These are phyloP conservation scores for Amphirosellinia nigrospora DNA, from an alignment of 495 filamentous ascomycete species.

Conservation along the genomic window DNA sequence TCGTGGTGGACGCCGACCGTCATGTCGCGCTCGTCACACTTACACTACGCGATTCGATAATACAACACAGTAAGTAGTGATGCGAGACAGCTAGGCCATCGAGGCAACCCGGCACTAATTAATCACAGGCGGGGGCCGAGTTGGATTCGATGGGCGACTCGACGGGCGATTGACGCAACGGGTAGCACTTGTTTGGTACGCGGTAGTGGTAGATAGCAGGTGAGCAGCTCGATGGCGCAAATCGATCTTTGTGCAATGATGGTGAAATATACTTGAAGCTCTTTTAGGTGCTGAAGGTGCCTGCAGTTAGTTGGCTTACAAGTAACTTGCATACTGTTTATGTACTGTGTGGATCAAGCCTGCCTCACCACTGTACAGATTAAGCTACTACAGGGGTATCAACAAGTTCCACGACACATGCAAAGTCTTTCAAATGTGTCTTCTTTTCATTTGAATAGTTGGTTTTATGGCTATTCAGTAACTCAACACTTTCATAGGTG, in stretches of 20 bases:
- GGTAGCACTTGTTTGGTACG: not conserved
- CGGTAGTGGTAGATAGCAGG: not conserved
- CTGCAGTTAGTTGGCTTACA: too few species aligned
- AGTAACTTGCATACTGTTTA: not conserved
- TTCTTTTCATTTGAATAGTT: too few species aligned
- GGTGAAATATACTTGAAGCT: slow-evolving; percentile 8
- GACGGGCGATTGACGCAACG: not conserved
- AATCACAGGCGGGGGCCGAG: too few species aligned
- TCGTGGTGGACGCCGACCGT: slow-evolving; percentile 32
- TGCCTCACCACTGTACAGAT: too few species aligned
- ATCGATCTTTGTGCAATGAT: not conserved
- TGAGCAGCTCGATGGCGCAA: not conserved
- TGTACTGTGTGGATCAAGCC: not conserved
- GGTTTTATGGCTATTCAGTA: too few species aligned
- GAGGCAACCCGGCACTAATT: not conserved
- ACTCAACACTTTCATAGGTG: too few species aligned
- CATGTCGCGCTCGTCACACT: slow-evolving; percentile 34
- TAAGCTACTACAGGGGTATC: too few species aligned
- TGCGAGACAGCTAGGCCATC: not conserved
- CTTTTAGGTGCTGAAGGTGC: not conserved
- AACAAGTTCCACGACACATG: too few species aligned
- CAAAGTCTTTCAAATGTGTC: too few species aligned
- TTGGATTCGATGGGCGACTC: not conserved
- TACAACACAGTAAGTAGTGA: too few species aligned
- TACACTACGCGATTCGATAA: too few species aligned